Percentiles rank a stretch among this genome's conserved stretches.
These are phyloP conservation scores for Cordyceps cicadae DNA, from an alignment of 2,329 filamentous ascomycete species.

Conservation along the genomic window DNA sequence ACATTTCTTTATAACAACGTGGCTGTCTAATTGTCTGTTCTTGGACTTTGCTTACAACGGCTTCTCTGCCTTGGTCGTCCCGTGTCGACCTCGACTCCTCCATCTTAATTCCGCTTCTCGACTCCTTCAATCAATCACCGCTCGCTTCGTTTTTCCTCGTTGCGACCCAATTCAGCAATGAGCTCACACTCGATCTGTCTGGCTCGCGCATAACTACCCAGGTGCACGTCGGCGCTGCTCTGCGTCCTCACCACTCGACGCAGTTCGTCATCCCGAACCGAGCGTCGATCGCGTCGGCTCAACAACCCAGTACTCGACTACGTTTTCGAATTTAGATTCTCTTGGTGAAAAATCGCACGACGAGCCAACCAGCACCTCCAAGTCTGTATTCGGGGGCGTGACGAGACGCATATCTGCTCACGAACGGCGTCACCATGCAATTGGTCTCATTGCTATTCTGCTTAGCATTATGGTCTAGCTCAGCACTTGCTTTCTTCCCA, in stretches of 20 bases:
- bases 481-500: conserved; percentile 40
- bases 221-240: neutral
- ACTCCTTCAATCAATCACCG: neutral
- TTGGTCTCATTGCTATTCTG: conserved; percentile 31
- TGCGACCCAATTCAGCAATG: neutral
- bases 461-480: conserved; percentile 39
- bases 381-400: neutral
- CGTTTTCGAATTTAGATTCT: neutral
- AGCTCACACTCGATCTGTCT: neutral
- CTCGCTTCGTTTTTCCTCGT: neutral
- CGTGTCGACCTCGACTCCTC: neutral
- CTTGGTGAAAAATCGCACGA: neutral
- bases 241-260: neutral
- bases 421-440: conserved; percentile 28
- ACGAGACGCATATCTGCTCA: neutral
- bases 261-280: neutral
- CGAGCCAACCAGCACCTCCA: neutral
- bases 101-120: neutral
- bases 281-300: neutral
- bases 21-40: neutral
- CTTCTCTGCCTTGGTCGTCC: neutral
- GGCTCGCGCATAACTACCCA: neutral
- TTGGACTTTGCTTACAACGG: neutral
- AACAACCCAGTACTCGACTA: neutral
- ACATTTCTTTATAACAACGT: neutral